phyloP scores from a whole-genome alignment of 1,284 basidiomycete species.

The Malassezia psittaci region DNA sequence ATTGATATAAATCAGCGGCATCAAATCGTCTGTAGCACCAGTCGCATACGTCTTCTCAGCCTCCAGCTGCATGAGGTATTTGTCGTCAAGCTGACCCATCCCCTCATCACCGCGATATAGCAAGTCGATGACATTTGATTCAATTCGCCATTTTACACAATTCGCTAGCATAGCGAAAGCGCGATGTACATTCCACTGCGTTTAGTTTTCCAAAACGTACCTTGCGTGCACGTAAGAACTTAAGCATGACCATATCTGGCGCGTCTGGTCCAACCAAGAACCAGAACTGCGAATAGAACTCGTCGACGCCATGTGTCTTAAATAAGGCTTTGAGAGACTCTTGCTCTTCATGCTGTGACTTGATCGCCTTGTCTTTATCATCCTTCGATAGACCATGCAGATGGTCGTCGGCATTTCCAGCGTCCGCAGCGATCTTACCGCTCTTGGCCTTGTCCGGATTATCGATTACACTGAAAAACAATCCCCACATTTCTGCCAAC shows the following conservation, averaged over 20 bases:
- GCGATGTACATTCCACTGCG: constrained; percentile 47
- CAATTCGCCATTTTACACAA: constrained; percentile 43
- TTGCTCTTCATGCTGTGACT: constrained; percentile 44
- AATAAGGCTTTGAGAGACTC: constrained; percentile 45
- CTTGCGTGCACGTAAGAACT: constrained; percentile 48
- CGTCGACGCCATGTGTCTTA: constrained; percentile 44
- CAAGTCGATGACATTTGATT: constrained; percentile 46
- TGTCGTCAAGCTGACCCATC: constrained; percentile 29
- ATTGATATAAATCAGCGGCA: constrained; percentile 46
- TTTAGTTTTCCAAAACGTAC: neutral
- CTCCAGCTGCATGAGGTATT: constrained; percentile 47
- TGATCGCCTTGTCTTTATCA: constrained; percentile 41
- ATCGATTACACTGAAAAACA: constrained; percentile 28
- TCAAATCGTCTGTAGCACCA: constrained; percentile 44
- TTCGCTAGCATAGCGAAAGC: constrained; percentile 48
- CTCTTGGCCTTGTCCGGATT: constrained; percentile 24
- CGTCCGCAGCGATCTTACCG: constrained; percentile 2
- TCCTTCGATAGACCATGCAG: constrained; percentile 36
- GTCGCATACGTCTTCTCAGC: constrained; percentile 46
- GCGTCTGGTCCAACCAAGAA: constrained; percentile 43
- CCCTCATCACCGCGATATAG: constrained; percentile 47
- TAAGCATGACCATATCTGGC: constrained; percentile 42
- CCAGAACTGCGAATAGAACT: constrained; percentile 47
- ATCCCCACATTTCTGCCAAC: constrained; percentile 44
- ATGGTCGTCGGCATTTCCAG: constrained; percentile 17